phyloP scores from a whole-genome alignment of 2,329 filamentous ascomycete species.

The Colletotrichum sansevieriae region DNA sequence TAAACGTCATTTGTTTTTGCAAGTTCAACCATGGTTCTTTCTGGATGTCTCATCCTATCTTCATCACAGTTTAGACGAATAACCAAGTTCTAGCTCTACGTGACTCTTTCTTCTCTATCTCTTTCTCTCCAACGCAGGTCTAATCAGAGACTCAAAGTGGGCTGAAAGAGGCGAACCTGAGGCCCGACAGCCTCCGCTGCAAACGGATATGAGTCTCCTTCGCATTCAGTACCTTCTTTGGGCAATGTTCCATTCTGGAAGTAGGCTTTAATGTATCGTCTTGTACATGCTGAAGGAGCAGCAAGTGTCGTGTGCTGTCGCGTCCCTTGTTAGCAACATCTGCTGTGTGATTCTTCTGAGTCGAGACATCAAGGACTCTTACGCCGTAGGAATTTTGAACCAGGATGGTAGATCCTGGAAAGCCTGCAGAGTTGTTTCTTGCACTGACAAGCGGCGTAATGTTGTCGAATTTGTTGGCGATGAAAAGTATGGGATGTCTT shows the following conservation, averaged over 20 bases:
- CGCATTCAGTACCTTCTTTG: constrained; percentile 58
- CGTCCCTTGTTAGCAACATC: not conserved
- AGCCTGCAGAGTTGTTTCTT: constrained; percentile 58
- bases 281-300: constrained; percentile 59
- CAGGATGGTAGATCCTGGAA: constrained; percentile 60
- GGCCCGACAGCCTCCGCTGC: constrained; percentile 21
- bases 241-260: constrained; percentile 63
- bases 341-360: not conserved
- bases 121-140: too few relatives aligned
- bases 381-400: constrained; percentile 65
- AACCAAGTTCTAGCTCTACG: too few relatives aligned
- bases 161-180: not conserved
- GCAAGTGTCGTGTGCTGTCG: constrained; percentile 63
- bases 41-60: too few relatives aligned
- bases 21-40: too few relatives aligned
- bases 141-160: not conserved
- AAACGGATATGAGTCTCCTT: constrained; percentile 60
- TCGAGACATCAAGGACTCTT: constrained; percentile 43
- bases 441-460: constrained; percentile 62
- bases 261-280: constrained; percentile 56
- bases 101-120: too few relatives aligned
- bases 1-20: too few relatives aligned
- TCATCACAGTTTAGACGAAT: too few relatives aligned
- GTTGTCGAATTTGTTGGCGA: constrained; percentile 61
- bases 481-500: constrained; percentile 59